phyloP scores from a whole-genome alignment of 257 asterid genomes.

The Solanum corneliomulleri region DNA sequence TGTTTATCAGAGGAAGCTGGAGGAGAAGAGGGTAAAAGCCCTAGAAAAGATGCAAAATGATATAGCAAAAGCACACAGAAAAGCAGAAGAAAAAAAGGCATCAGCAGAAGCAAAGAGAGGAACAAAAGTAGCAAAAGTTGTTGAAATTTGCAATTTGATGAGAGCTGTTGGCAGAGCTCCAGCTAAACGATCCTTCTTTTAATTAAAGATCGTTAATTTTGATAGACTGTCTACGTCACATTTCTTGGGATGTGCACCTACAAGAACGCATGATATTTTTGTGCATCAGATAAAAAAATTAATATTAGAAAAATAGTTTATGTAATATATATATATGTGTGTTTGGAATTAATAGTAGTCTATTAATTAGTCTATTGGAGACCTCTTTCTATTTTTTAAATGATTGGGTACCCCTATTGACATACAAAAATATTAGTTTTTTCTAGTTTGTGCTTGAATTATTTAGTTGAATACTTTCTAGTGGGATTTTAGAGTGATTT shows the following conservation, averaged over 20 bases:
- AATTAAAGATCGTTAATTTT: background rate
- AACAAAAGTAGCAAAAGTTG: conserved; percentile 72
- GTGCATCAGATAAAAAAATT: background rate
- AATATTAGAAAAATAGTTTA: background rate
- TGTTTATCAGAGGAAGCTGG: conserved; percentile 61
- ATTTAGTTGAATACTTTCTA: background rate
- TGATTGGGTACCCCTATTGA: background rate
- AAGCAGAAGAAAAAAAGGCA: conserved; percentile 92
- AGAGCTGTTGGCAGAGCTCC: conserved; percentile 89
- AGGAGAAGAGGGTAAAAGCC: conserved; percentile 85
- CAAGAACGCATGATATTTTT: background rate
- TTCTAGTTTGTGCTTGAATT: background rate
- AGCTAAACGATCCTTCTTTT: conserved; percentile 73
- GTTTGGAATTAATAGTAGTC: background rate
- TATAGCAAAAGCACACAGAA: conserved; percentile 75
- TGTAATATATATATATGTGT: background rate
- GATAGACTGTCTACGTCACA: background rate
- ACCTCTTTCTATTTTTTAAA: background rate
- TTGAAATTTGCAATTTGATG: conserved; percentile 74
- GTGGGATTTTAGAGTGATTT: background rate
- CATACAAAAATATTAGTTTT: background rate
- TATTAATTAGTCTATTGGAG: background rate
- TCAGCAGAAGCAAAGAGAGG: conserved; percentile 90
- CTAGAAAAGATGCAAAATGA: conserved; percentile 86
- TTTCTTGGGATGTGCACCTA: fast-evolving